Base-by-base conservation (phyloP, 768 basidiomycete species). In the Tricholoma flavovirens region DNA sequence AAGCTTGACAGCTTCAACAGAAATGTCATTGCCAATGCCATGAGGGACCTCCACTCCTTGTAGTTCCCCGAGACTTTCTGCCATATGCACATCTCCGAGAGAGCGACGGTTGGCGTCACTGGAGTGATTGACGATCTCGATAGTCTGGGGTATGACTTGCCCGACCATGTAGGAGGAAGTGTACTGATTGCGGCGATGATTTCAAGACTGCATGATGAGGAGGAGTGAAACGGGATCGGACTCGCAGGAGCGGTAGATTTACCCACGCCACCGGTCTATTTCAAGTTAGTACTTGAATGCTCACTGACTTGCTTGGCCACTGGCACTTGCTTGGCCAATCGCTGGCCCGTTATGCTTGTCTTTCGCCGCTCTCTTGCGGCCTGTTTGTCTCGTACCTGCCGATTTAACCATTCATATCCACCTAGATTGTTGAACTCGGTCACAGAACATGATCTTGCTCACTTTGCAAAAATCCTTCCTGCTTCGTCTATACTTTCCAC, bases 391-490 rank as follows among this genome's bases (percentile, higher is more conserved):
- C 49, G 51, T n/a, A 24, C 58, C 6, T 57, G 54, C 38, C 63
- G 66, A 53, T 62, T 63, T 11, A 48, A 59, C 29, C 56, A 61
- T 51, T 56, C 71, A 10, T 46, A 62, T 10, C 62, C 67, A 33
- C 51, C 65, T 4, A 67, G 65, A 54, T 69, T 26, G 2, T 26
- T 84, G 43, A 79, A 74, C 60, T 62, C 84, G 14, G 78, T 88
- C 56, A 77, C 78, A 0, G 68, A 75, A 32, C 68, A 80, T 5
- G 89, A 92, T 66, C 64, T 90, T 50, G 77, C 77, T 6, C 81
- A 89, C 66, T 88, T 92, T 67, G 65, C 82, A n/a, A 74, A 75
- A 53, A 75, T 91, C 53, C 80, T 92, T 6, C 76, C 86, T 0
- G 70, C 77, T 1, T 74, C 80, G 4, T 79, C 87, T 30, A 81